These are phyloP conservation scores for Phytopythium helicoides DNA, from an alignment of 352 stramenopile genomes.

Conservation along the genomic window DNA sequence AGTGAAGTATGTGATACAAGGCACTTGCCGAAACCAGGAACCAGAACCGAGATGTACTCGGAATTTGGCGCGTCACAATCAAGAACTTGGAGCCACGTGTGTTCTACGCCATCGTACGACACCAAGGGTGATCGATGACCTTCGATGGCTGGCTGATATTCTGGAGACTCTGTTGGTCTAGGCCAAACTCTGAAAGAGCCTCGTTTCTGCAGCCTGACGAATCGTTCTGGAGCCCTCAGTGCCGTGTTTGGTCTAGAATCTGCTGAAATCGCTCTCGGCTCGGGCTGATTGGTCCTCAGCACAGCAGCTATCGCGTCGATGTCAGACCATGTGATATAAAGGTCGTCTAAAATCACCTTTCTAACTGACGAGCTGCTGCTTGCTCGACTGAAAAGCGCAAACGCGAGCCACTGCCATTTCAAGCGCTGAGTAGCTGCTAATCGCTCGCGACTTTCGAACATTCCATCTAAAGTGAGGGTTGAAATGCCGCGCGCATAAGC, in stretches of 20 bases:
- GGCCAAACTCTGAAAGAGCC: not conserved
- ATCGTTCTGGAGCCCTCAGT: not conserved
- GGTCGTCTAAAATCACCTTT: conserved; percentile 2
- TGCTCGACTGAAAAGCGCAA: conserved; percentile 3
- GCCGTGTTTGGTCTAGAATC: too few relatives aligned
- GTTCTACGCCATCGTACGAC: not conserved
- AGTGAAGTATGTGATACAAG: not conserved
- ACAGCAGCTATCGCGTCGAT: conserved; percentile 1
- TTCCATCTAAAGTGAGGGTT: conserved; percentile 2
- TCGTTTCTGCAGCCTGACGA: not conserved
- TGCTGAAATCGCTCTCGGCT: not conserved
- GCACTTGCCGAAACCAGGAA: conserved; percentile 5
- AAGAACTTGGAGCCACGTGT: conserved; percentile 1
- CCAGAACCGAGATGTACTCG: not conserved
- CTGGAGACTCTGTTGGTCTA: not conserved
- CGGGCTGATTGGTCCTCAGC: not conserved
- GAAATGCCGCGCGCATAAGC: not conserved
- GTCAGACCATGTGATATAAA: conserved; percentile 1
- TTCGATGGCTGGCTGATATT: not conserved
- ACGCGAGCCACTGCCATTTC: conserved; percentile 7
- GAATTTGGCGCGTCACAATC: not conserved
- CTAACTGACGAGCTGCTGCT: not conserved
- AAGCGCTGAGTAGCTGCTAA: not conserved
- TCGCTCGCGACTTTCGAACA: not conserved
- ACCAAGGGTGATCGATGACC: not conserved